phyloP scores from a whole-genome alignment of 2,329 filamentous ascomycete genomes.

The Calonectria hawksworthii region DNA sequence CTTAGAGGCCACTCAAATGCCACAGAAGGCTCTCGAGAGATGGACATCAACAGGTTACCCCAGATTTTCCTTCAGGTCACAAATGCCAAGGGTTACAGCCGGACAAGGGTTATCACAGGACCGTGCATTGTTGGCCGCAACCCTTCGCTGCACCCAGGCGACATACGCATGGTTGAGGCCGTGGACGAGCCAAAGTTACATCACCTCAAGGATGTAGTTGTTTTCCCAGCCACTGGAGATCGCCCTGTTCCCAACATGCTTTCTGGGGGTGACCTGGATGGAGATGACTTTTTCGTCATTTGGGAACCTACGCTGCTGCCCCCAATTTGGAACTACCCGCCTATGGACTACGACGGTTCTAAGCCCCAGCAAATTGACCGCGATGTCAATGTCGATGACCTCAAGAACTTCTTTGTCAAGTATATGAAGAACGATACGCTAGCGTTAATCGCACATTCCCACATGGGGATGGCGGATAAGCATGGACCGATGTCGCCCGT shows the following conservation, averaged over 20 bases:
- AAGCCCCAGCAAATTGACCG: constrained; percentile 68
- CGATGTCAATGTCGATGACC: constrained; percentile 78
- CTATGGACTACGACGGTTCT: constrained; percentile 82
- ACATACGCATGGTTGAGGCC: constrained; percentile 89
- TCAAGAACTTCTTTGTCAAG: constrained; percentile 87
- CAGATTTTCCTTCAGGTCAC: constrained; percentile 92
- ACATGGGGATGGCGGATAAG: constrained; percentile 82
- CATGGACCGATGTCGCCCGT: constrained; percentile 76
- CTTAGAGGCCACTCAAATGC: constrained; percentile 78
- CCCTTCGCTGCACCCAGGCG: constrained; percentile 92
- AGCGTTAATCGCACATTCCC: constrained; percentile 83
- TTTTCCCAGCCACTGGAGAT: constrained; percentile 87
- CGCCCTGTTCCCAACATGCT: constrained; percentile 93
- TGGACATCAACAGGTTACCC: constrained; percentile 71
- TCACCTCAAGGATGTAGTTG: constrained; percentile 87
- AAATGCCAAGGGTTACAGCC: constrained; percentile 64
- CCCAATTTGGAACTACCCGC: constrained; percentile 75
- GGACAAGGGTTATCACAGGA: constrained; percentile 78
- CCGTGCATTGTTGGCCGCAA: constrained; percentile 90
- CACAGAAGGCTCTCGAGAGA: constrained; percentile 55
- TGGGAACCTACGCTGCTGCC: constrained; percentile 88
- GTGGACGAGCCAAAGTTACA: constrained; percentile 80
- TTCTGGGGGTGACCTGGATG: constrained; percentile 94
- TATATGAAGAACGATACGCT: constrained; percentile 95
- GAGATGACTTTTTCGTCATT: constrained; percentile 94